Evolutionary conservation across 306 rosid genomes (phyloP), one percentile per base, ranked within the genome.

Genomic region (Rosa chinensis): DNA sequence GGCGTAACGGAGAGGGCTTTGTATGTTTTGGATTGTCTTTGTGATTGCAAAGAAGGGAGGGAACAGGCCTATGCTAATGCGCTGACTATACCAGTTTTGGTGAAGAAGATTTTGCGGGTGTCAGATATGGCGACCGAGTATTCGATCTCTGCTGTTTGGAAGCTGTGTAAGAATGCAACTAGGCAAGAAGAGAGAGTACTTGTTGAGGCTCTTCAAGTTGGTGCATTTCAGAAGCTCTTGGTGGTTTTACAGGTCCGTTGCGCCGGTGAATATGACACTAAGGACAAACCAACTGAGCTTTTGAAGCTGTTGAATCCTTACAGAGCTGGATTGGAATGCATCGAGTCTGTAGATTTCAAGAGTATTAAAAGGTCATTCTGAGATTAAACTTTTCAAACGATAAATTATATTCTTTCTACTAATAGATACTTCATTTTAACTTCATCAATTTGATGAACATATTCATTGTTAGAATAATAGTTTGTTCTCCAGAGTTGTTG

Each of bases 151-250:
- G 63, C 86, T 0, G 78, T 92, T 32, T 90, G 86, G 92, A 89
- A 90, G 75, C 81, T 92, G 18, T 84, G 92, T 74, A 88, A 78
- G 74, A 72, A 71, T 84, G 90, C 74, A 23, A 81, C 77, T 0
- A 77, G 52, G 47, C 77, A 84, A 28, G 89, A 72, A 66, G 89
- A 55, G 68, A 87, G 45, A 66, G 88, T 75, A 59, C 62, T 89
- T 37, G 78, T 87, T 49, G 97, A 90, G 73, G 92, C 92, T 37
- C 89, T 92, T 84, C 92, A 90, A 85, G 93, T 86, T 70, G 97
- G 97, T 37, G 90, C 90, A 0, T 92, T 92, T 81, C 95, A 92
- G 83, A 92, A 92, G 81, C 85, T 92, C 5, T 72, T 92, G 84
- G 20, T 92, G 78, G 86, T 89, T 6, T 82, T 92, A 52, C 97